Conservation (phyloP, 345 rosid species). For the Tarenaya hassleriana region DNA sequence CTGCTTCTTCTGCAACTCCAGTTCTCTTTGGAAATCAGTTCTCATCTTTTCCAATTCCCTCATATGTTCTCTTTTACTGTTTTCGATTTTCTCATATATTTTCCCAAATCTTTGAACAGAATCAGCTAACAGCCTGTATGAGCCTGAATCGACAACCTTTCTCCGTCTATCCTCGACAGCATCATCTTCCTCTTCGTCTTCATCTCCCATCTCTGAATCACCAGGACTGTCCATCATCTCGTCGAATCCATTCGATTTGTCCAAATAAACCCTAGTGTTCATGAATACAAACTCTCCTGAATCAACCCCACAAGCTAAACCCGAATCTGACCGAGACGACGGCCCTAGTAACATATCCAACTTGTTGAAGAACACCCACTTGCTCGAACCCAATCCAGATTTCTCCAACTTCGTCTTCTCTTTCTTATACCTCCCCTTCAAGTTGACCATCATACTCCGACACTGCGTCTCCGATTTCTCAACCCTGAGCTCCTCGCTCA, state of each 20-base stretch:
- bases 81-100: constrained; percentile 90
- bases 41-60: constrained; percentile 89
- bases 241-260: constrained; percentile 69
- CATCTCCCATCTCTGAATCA: constrained; percentile 54
- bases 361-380: constrained; percentile 79
- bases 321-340: constrained; percentile 61
- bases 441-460: constrained; percentile 69
- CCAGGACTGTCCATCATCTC: constrained; percentile 74
- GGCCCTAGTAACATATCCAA: constrained; percentile 67
- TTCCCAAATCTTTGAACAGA: constrained; percentile 51
- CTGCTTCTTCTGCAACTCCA: constrained; percentile 85
- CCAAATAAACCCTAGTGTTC: constrained; percentile 59
- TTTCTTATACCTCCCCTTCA: constrained; percentile 93
- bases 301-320: constrained; percentile 86
- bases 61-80: constrained; percentile 74
- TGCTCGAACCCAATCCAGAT: constrained; percentile 39
- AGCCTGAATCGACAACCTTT: constrained; percentile 37
- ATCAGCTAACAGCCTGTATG: constrained; percentile 73
- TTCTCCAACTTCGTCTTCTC: constrained; percentile 59
- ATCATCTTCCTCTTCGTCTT: constrained; percentile 38
- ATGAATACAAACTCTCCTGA: constrained; percentile 77
- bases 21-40: constrained; percentile 78
- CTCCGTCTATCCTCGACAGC: constrained; percentile 62
- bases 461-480: constrained; percentile 86
- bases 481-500: constrained; percentile 60